A percentile compares a stretch with the other conserved stretches of the same genome.
These are phyloP conservation scores for Zygosaccharomyces bailii DNA, from an alignment of 805 yeast species.

Conservation along the genomic window DNA sequence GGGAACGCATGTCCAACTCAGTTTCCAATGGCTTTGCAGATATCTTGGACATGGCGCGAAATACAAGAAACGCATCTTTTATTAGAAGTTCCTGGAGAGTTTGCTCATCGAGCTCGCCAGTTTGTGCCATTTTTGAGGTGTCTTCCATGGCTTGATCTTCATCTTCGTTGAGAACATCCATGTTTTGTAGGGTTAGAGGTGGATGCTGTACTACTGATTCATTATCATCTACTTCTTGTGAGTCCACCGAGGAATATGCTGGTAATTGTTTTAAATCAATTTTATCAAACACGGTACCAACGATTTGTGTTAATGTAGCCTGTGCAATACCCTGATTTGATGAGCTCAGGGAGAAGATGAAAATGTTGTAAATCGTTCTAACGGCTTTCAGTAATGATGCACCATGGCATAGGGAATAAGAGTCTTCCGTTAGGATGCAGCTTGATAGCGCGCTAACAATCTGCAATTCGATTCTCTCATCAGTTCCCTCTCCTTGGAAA, in stretches of 20 bases:
- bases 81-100: slow-evolving; percentile 60
- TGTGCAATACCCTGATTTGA: slow-evolving; percentile 92
- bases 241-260: slow-evolving; percentile 6
- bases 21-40: slow-evolving; percentile 81
- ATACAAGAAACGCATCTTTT: slow-evolving; percentile 88
- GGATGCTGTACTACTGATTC: slow-evolving; percentile 16
- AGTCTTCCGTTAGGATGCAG: slow-evolving; percentile 73
- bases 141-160: slow-evolving; percentile 54
- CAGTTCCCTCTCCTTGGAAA: slow-evolving; percentile 90
- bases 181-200: slow-evolving; percentile 55
- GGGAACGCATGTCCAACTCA: slow-evolving; percentile 82
- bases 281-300: slow-evolving; percentile 79
- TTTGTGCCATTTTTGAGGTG: slow-evolving; percentile 18
- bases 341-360: slow-evolving; percentile 75
- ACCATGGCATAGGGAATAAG: slow-evolving; percentile 70
- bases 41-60: slow-evolving; percentile 91
- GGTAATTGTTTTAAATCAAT: slow-evolving; percentile 28
- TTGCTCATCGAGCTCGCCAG: slow-evolving; percentile 5
- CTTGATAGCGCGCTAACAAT: slow-evolving; percentile 89
- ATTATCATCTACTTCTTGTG: slow-evolving; percentile 4
- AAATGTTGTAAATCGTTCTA: slow-evolving; percentile 89
- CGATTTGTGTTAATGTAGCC: slow-evolving; percentile 89
- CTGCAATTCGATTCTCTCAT: slow-evolving; percentile 84
- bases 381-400: slow-evolving; percentile 83
- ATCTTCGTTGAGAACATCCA: slow-evolving; percentile 54